A percentile compares a stretch with the other conserved stretches of the same genome.
Conservation (phyloP, 2,329 filamentous ascomycete species). For the Diaporthe longicolla region DNA sequence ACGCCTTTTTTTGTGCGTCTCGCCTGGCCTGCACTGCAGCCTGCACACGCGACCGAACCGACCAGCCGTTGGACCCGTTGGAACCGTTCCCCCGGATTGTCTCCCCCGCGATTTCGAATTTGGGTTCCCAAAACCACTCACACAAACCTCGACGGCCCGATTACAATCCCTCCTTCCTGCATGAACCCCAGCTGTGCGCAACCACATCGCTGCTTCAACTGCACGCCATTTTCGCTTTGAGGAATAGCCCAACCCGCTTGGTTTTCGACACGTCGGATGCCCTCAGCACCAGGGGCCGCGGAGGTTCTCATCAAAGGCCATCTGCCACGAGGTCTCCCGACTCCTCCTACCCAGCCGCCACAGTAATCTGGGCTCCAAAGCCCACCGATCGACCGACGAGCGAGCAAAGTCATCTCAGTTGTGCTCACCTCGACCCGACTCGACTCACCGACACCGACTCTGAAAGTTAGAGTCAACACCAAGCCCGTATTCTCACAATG, state of each 20-base stretch:
- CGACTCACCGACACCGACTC: conserved; percentile 7
- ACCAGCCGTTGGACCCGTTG: conserved; percentile 33
- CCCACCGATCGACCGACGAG: neutral
- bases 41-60: conserved; percentile 25
- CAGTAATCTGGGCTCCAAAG: conserved; percentile 28
- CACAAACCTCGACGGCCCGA: conserved; percentile 42
- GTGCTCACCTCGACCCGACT: conserved; percentile 1
- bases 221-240: conserved; percentile 5
- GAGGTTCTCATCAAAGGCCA: conserved; percentile 34
- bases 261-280: conserved; percentile 11
- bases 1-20: conserved; percentile 4
- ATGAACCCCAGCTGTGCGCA: conserved; percentile 40
- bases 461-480: conserved; percentile 28
- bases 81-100: conserved; percentile 42
- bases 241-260: neutral
- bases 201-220: conserved; percentile 13
- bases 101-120: conserved; percentile 42
- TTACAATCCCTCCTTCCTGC: conserved; percentile 37
- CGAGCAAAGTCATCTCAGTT: neutral
- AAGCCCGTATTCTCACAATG: neutral
- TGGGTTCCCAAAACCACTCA: conserved; percentile 33
- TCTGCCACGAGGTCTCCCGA: conserved; percentile 36
- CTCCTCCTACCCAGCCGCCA: conserved; percentile 19
- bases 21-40: neutral
- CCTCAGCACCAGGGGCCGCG: conserved; percentile 23